Conservation (phyloP, 2,329 filamentous ascomycete species). For the Aspergillus melleus region DNA sequence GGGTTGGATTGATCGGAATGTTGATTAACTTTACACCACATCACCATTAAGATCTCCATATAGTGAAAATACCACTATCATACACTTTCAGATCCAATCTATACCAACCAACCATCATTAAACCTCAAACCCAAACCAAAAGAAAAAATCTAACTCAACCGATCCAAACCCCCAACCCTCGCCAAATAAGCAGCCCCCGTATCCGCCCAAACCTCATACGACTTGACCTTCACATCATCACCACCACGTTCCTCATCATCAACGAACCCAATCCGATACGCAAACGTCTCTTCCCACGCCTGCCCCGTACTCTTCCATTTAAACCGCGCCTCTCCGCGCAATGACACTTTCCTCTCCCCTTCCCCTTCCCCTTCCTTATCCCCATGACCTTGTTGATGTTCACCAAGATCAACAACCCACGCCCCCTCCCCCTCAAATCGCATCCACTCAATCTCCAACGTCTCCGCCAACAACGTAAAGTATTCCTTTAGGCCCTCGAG, state of each 20-base stretch:
- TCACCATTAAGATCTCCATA: too few relatives aligned
- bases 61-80: too few relatives aligned
- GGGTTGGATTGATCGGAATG: constrained; percentile 49
- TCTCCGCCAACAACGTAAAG: constrained; percentile 34
- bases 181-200: constrained; percentile 47
- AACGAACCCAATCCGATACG: constrained; percentile 40
- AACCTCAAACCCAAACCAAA: background rate
- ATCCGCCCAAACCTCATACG: constrained; percentile 47
- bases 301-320: constrained; percentile 35
- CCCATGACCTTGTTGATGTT: constrained; percentile 5
- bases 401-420: constrained; percentile 40
- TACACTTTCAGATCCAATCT: too few relatives aligned
- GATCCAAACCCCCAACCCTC: constrained; percentile 20
- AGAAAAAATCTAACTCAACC: background rate
- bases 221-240: constrained; percentile 32
- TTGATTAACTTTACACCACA: background rate
- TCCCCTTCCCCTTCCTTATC: too few relatives aligned
- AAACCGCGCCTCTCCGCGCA: constrained; percentile 38
- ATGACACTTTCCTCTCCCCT: constrained; percentile 20
- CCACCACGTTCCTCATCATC: background rate
- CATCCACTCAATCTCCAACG: constrained; percentile 38
- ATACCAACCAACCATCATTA: too few relatives aligned
- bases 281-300: constrained; percentile 44
- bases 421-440: constrained; percentile 34
- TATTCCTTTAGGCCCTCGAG: constrained; percentile 35